A percentile compares a stretch with the other conserved stretches of the same genome.
These are phyloP conservation scores for Talaromyces pinophilus DNA, from an alignment of 2,329 filamentous ascomycete genomes.

Conservation along the genomic window DNA sequence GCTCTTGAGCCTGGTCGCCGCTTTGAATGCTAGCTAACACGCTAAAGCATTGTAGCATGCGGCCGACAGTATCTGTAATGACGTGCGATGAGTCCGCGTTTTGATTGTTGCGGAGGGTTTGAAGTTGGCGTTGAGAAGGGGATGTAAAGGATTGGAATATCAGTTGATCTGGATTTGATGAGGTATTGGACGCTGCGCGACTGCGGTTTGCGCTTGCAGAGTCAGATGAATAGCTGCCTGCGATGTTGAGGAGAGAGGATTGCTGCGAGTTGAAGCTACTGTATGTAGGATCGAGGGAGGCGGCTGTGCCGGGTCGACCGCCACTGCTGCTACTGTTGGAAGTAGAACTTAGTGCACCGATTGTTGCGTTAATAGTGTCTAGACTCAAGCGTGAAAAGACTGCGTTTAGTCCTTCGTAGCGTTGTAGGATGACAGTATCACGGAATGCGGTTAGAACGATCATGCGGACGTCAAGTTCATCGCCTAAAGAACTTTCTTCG, in stretches of 20 bases:
- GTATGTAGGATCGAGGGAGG: slow-evolving; percentile 71
- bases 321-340: slow-evolving; percentile 49
- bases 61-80: slow-evolving; percentile 92
- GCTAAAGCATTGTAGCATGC: slow-evolving; percentile 95
- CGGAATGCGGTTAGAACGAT: slow-evolving; percentile 86
- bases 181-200: slow-evolving; percentile 84
- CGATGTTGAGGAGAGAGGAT: slow-evolving; percentile 72
- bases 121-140: slow-evolving; percentile 38
- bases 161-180: slow-evolving; percentile 50
- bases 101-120: slow-evolving; percentile 36
- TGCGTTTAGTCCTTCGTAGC: slow-evolving; percentile 83
- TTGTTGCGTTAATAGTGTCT: slow-evolving; percentile 66
- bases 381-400: slow-evolving; percentile 89
- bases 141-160: slow-evolving; percentile 47
- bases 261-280: slow-evolving; percentile 76
- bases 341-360: slow-evolving; percentile 46
- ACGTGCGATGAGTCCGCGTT: slow-evolving; percentile 56
- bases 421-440: slow-evolving; percentile 82
- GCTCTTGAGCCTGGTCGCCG: slow-evolving; percentile 71
- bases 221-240: slow-evolving; percentile 56
- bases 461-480: slow-evolving; percentile 79
- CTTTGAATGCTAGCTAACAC: slow-evolving; percentile 77
- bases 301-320: slow-evolving; percentile 69
- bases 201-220: slow-evolving; percentile 62
- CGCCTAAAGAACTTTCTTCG: slow-evolving; percentile 48